Percentiles rank a stretch among this genome's conserved stretches.
Evolutionary conservation across 2,329 filamentous ascomycete genomes (phyloP).

Genomic region (Ascochyta koolunga): DNA sequence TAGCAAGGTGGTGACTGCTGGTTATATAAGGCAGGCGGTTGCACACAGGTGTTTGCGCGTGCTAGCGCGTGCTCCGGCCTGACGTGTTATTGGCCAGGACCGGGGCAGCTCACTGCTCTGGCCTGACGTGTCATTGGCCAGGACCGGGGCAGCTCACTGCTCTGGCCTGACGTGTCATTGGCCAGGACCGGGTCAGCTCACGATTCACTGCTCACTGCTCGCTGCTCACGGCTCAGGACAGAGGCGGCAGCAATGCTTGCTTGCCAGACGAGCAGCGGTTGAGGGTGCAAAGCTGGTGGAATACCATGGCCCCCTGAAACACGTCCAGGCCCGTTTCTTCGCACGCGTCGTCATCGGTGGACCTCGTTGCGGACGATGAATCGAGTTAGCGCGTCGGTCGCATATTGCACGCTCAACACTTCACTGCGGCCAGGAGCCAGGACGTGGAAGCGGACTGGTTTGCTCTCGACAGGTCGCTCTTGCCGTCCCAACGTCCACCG

Average conservation of each 20-base stretch:
- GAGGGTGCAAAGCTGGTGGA: not conserved
- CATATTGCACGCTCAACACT: conserved; percentile 20
- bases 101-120: no score
- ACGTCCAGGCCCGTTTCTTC: not conserved
- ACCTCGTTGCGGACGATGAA: conserved; percentile 15
- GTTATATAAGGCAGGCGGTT: conserved; percentile 3
- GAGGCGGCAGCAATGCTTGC: conserved; percentile 1
- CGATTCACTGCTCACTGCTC: no score
- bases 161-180: no score
- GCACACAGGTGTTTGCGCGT: conserved; percentile 9
- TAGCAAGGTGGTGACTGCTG: no score
- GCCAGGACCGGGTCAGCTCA: no score
- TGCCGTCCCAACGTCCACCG: not conserved
- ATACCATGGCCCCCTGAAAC: conserved; percentile 2
- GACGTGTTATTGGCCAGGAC: no score
- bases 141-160: no score
- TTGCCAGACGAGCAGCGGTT: conserved; percentile 5
- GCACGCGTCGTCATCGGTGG: conserved; percentile 28
- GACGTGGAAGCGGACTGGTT: conserved; percentile 1
- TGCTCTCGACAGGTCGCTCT: conserved; percentile 6
- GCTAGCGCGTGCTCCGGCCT: conserved; percentile 8
- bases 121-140: no score
- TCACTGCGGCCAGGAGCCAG: not conserved
- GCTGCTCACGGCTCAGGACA: no score
- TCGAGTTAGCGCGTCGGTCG: conserved; percentile 19